phyloP scores from a whole-genome alignment of 2,329 filamentous ascomycete species.

The Aspergillus eucalypticola region DNA sequence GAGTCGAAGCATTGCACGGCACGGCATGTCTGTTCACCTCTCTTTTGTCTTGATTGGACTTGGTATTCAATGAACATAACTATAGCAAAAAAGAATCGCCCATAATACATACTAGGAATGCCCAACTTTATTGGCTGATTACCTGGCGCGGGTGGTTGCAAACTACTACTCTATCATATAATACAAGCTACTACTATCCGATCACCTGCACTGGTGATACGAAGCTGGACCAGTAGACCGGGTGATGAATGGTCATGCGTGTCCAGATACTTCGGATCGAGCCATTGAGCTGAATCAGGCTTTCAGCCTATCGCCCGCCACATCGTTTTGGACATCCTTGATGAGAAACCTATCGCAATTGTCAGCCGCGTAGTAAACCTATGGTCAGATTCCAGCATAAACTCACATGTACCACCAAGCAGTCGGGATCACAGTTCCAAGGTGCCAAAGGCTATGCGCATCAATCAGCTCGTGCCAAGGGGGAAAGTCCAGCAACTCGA shows the following conservation, averaged over 20 bases:
- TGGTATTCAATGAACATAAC: neutral
- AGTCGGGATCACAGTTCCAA: constrained; percentile 85
- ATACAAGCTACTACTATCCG: constrained; percentile 3
- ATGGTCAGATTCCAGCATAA: neutral
- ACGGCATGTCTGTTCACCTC: too few species aligned
- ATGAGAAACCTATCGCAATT: constrained; percentile 69
- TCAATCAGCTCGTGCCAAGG: constrained; percentile 80
- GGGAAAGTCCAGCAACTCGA: constrained; percentile 92
- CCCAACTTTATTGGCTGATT: neutral
- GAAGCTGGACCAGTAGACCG: neutral
- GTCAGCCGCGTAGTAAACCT: constrained; percentile 26
- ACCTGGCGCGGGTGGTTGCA: neutral
- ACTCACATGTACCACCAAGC: constrained; percentile 94
- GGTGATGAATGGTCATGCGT: neutral
- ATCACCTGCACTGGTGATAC: constrained; percentile 15
- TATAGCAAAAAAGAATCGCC: neutral
- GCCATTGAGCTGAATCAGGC: constrained; percentile 44
- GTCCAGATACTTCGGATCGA: neutral
- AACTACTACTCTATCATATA: constrained; percentile 3
- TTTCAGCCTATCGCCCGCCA: constrained; percentile 72
- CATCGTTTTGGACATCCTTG: constrained; percentile 80
- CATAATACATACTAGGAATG: neutral
- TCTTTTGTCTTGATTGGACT: too few species aligned
- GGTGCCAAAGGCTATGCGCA: constrained; percentile 93
- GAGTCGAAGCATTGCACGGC: neutral